These are phyloP conservation scores for Pseudoturritis turrita DNA, from an alignment of 345 rosid genomes.

Conservation along the genomic window DNA sequence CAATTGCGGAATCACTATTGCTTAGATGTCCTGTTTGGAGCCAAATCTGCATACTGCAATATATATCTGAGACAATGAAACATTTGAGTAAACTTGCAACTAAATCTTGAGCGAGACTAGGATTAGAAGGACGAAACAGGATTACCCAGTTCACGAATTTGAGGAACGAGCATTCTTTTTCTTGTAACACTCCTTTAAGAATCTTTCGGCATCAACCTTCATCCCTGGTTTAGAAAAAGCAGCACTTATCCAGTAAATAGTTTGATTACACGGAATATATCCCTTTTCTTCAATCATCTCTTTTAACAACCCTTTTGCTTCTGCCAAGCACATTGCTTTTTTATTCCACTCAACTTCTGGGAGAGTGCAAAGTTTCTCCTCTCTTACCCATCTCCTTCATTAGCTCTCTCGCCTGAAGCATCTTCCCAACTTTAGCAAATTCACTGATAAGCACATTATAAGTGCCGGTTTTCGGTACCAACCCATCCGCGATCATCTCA, in stretches of 20 bases:
- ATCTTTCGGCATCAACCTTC: slow-evolving; percentile 47
- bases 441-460: slow-evolving; percentile 67
- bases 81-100: slow-evolving; percentile 9
- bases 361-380: slow-evolving; percentile 48
- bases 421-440: slow-evolving; percentile 61
- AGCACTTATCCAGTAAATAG: slow-evolving; percentile 55
- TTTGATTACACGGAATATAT: slow-evolving; percentile 53
- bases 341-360: slow-evolving; percentile 45
- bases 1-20: slow-evolving; percentile 2
- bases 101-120: slow-evolving; percentile 2
- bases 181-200: slow-evolving; percentile 48
- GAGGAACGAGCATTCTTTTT: slow-evolving; percentile 32
- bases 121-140: neutral
- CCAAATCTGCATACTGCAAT: neutral
- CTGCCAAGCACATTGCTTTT: slow-evolving; percentile 44
- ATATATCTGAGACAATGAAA: slow-evolving; percentile 10
- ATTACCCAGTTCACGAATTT: slow-evolving; percentile 22
- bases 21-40: slow-evolving; percentile 13
- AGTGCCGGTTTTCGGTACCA: slow-evolving; percentile 69
- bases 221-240: slow-evolving; percentile 61
- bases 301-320: slow-evolving; percentile 51
- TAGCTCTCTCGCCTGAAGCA: slow-evolving; percentile 77
- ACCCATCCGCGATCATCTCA: slow-evolving; percentile 73
- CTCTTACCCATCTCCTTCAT: slow-evolving; percentile 70
- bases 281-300: slow-evolving; percentile 78